A percentile compares a stretch with the other conserved stretches of the same genome.
Evolutionary conservation across 257 asterid species (phyloP).

Genomic region (Scutellaria minor): DNA sequence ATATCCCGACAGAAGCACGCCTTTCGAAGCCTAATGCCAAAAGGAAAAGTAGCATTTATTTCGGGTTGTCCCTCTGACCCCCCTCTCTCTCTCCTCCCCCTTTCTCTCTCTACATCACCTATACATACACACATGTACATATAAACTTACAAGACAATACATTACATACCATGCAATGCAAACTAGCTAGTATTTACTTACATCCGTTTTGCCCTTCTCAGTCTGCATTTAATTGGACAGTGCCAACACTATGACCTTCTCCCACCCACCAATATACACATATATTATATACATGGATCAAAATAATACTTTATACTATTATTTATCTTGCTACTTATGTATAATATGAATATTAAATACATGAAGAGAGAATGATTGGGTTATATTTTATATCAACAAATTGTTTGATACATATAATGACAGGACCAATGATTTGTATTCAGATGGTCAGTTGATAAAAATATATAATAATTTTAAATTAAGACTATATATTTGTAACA

Average conservation of each 20-base stretch:
- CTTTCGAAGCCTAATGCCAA: slow-evolving; percentile 61
- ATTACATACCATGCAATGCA: slow-evolving; percentile 38
- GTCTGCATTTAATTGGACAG: slow-evolving; percentile 60
- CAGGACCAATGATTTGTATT: too few relatives aligned
- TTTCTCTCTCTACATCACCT: neutral
- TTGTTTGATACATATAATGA: too few relatives aligned
- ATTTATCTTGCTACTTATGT: too few relatives aligned
- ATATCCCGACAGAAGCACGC: slow-evolving; percentile 91
- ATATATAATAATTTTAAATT: too few relatives aligned
- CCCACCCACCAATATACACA: slow-evolving; percentile 4
- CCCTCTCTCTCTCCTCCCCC: slow-evolving; percentile 6
- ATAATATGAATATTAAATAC: too few relatives aligned
- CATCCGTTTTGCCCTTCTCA: slow-evolving; percentile 46
- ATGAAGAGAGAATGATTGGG: too few relatives aligned
- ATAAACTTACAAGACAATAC: slow-evolving; percentile 26
- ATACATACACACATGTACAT: neutral
- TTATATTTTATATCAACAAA: too few relatives aligned
- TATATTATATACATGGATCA: too few relatives aligned
- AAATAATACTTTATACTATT: too few relatives aligned
- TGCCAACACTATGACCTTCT: slow-evolving; percentile 57
- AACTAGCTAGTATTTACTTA: slow-evolving; percentile 30
- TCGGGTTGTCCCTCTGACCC: slow-evolving; percentile 96
- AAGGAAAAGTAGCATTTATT: slow-evolving; percentile 74
- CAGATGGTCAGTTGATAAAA: too few relatives aligned
- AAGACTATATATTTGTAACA: too few relatives aligned